phyloP scores from a whole-genome alignment of 192 early-diverging fungal species.

The Podila clonocystis region DNA sequence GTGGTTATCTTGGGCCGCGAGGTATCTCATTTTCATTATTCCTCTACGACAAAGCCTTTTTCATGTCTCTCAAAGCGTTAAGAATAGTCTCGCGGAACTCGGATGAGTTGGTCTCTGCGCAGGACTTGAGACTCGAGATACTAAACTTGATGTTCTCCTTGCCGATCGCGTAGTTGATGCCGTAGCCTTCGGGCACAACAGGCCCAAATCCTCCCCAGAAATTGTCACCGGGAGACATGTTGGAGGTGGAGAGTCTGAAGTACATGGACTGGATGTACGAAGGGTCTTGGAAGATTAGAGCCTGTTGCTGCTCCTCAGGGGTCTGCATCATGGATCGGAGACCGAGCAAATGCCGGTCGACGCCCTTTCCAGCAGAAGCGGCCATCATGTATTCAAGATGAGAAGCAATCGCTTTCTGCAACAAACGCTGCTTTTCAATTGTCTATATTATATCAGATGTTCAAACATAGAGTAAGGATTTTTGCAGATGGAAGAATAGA shows the following conservation, averaged over 20 bases:
- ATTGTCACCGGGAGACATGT: slow-evolving; percentile 75
- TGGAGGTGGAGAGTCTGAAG: slow-evolving; percentile 85
- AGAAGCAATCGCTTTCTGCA: slow-evolving; percentile 71
- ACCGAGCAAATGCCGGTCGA: slow-evolving; percentile 93
- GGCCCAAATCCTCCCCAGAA: slow-evolving; percentile 89
- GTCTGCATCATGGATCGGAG: slow-evolving; percentile 75
- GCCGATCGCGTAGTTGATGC: slow-evolving; percentile 83
- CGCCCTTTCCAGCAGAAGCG: slow-evolving; percentile 77
- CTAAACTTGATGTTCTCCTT: slow-evolving; percentile 76
- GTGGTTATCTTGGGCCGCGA: no score
- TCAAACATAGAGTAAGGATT: no score
- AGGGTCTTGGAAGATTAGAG: slow-evolving; percentile 84
- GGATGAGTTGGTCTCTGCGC: slow-evolving; percentile 54
- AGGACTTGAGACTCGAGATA: slow-evolving; percentile 65
- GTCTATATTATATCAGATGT: slow-evolving; percentile 11
- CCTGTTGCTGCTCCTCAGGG: slow-evolving; percentile 67
- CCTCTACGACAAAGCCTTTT: slow-evolving; percentile 33
- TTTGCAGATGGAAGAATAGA: background rate
- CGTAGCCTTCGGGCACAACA: slow-evolving; percentile 87
- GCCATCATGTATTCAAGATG: slow-evolving; percentile 83
- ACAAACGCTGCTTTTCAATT: slow-evolving; percentile 58
- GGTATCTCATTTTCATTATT: background rate
- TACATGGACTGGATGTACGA: slow-evolving; percentile 80
- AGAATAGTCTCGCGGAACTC: slow-evolving; percentile 72
- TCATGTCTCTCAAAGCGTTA: slow-evolving; percentile 71